Base-by-base conservation (phyloP, 352 stramenopile species). In the Pythium sp. region DNA sequence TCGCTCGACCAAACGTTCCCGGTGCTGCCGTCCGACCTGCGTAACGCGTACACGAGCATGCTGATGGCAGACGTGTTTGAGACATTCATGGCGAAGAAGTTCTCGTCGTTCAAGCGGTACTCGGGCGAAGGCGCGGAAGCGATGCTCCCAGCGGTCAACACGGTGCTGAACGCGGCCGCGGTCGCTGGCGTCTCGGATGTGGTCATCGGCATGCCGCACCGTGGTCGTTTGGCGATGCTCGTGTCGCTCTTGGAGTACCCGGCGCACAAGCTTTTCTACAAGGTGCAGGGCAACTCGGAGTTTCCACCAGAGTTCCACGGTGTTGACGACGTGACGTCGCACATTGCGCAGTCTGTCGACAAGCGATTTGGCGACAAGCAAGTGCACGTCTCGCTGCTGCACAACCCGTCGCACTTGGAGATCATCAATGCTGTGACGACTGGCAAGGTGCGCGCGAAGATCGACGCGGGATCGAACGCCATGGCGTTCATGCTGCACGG, bases 371-470 rank as follows among this genome's bases (percentile, higher is more conserved):
- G 75, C 15, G 76, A 73, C 62, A 72, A 75, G 32, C 58, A 71
- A 20, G 77, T 97, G 55, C 86, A 91, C 69, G 84, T 96, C n/a
- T 95, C 87, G 28, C 71, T 97, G 34, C 70, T 95, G 32, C 85
- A 93, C 73, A 97, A 97, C 49, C 89, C 90, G 43, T 95, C 84
- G 22, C 90, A 97, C 62, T 68, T 97, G 53, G 90, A 96, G 81
- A 93, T 93, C 58, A 95, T 96, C 73, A 96, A 96, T 59, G 74
- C 88, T 7, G 87, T 97, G 38, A 85, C 85, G 9, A 81, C 86
- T 0, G 90, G 89, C 32, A 97, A 97, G 70, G 87, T 91, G 43
- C 84, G 90, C 54, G 87, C 89, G 20, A 95, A 94, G 74, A 87
- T 84, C 49, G 86, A 95, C 64, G 77, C 62, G 5, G 79, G 80